Conservation (phyloP, 228 moss, liverwort and hornwort genomes). For the Sphagnum magellanicum region DNA sequence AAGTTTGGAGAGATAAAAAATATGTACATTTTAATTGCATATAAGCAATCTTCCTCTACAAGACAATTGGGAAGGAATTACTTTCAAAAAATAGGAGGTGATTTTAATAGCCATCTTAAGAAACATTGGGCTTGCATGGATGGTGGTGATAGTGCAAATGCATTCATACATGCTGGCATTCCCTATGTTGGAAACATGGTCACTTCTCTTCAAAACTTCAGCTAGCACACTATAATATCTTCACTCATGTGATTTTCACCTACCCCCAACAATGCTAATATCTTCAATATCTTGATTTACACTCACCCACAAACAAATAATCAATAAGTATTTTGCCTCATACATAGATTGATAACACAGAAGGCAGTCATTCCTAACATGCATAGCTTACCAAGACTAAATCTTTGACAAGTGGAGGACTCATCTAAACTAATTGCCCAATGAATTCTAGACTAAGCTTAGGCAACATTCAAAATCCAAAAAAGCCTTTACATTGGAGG, state of each 20-base stretch:
- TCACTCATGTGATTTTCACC: constrained; percentile 72
- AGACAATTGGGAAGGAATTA: constrained; percentile 4
- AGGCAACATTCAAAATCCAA: no score
- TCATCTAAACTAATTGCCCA: no score
- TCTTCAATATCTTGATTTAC: constrained; percentile 92
- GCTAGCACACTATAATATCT: constrained; percentile 73
- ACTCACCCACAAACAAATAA: constrained; percentile 12
- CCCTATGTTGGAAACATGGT: constrained; percentile 46
- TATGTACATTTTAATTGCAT: neutral
- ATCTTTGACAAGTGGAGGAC: no score
- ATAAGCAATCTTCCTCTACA: neutral
- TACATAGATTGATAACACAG: no score
- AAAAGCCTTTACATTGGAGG: no score
- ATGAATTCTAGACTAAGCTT: no score
- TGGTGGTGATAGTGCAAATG: constrained; percentile 82
- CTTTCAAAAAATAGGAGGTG: constrained; percentile 90
- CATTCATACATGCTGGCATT: constrained; percentile 87
- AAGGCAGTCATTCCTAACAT: no score
- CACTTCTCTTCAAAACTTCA: constrained; percentile 67
- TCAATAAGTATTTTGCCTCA: no score
- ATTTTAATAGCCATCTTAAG: constrained; percentile 68
- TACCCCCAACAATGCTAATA: constrained; percentile 75
- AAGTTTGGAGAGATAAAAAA: no score
- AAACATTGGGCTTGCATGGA: constrained; percentile 53
- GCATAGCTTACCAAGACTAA: no score